Conservation (phyloP, 441 rosid genomes). For the Brassica hybrid region DNA sequence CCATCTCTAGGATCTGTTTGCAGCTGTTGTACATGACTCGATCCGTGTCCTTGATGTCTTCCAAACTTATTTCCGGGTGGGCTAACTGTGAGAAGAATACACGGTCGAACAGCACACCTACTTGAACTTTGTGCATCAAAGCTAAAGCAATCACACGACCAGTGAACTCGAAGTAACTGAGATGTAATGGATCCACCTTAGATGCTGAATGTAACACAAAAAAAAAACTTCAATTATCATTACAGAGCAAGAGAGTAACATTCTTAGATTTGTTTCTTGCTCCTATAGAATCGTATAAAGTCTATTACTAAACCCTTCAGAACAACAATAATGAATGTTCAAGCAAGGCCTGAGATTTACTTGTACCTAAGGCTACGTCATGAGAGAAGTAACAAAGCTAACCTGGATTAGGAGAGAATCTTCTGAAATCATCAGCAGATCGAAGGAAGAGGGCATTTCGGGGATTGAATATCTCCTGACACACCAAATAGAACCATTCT, state of each 20-base stretch:
- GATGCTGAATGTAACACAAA: constrained; percentile 67
- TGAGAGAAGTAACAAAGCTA: constrained; percentile 28
- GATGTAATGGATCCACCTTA: constrained; percentile 81
- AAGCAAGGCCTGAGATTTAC: neutral
- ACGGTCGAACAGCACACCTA: constrained; percentile 84
- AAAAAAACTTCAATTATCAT: constrained; percentile 13
- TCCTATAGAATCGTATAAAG: neutral
- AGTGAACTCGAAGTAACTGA: constrained; percentile 74
- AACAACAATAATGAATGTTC: constrained; percentile 6
- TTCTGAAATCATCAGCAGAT: constrained; percentile 79
- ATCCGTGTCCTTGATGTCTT: constrained; percentile 86
- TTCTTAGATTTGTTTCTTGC: constrained; percentile 1
- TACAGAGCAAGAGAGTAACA: constrained; percentile 9
- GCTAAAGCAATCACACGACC: constrained; percentile 92
- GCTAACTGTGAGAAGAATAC: constrained; percentile 84
- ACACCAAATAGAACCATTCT: constrained; percentile 93
- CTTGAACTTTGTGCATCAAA: too few relatives aligned
- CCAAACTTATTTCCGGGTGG: constrained; percentile 59
- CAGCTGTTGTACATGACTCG: constrained; percentile 73
- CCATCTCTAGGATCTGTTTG: constrained; percentile 88
- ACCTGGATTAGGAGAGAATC: constrained; percentile 96
- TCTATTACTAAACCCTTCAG: constrained; percentile 5
- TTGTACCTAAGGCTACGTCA: constrained; percentile 8
- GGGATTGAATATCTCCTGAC: constrained; percentile 74
- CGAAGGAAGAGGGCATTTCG: constrained; percentile 75